phyloP scores from a whole-genome alignment of 306 rosid species.

The Cicer judaicum region DNA sequence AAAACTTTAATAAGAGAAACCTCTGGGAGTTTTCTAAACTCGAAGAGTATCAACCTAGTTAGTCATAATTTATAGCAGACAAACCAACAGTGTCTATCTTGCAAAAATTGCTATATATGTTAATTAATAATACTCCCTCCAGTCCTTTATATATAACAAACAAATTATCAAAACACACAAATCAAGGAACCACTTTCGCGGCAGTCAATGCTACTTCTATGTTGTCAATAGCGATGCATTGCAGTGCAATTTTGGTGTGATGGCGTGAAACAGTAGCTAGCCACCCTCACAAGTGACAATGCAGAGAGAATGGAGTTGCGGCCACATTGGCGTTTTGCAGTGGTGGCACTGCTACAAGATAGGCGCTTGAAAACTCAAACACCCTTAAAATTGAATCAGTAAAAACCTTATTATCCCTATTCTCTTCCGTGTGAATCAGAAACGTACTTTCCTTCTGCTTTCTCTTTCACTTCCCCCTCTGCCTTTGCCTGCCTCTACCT shows the following conservation, averaged over 20 bases:
- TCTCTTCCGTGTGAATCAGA: no score
- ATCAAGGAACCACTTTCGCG: not conserved
- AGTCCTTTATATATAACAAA: not conserved
- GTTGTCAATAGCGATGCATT: not conserved
- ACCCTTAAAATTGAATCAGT: not conserved
- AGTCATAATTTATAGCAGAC: conserved; percentile 23
- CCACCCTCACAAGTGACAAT: not conserved
- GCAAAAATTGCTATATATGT: conserved; percentile 12
- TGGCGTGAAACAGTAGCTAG: not conserved
- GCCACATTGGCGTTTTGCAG: not conserved
- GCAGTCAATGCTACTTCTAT: not conserved
- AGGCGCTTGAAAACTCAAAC: not conserved
- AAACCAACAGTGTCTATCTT: conserved; percentile 22
- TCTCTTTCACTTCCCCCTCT: no score
- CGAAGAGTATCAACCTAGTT: conserved; percentile 32
- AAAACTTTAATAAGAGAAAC: conserved; percentile 27
- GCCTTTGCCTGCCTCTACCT: no score
- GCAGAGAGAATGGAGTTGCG: not conserved
- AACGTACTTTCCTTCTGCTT: no score
- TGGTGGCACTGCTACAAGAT: not conserved
- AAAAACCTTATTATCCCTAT: not conserved
- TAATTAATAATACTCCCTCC: not conserved
- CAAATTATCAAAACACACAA: not conserved
- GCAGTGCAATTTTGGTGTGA: not conserved
- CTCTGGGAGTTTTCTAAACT: conserved; percentile 32